A percentile compares a stretch with the other conserved stretches of the same genome.
Evolutionary conservation across 768 basidiomycete genomes (phyloP).

Genomic region (Tylopilus plumbeoviolaceoides): DNA sequence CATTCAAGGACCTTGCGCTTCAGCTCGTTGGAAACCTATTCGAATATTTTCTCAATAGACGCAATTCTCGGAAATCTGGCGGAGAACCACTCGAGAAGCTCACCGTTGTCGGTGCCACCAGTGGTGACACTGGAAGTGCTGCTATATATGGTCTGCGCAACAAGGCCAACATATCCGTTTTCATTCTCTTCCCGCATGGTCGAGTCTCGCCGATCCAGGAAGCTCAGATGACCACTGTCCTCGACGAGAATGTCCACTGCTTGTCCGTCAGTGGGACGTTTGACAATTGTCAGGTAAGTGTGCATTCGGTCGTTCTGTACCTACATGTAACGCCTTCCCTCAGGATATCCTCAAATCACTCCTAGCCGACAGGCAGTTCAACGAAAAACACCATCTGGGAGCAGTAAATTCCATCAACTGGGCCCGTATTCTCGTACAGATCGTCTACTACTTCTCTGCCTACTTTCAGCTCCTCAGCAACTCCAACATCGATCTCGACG

Average conservation of each 20-base stretch:
- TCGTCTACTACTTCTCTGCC: constrained; percentile 96
- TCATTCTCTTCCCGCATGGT: constrained; percentile 97
- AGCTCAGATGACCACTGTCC: constrained; percentile 98
- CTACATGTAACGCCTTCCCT: neutral
- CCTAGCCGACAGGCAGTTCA: constrained; percentile 84
- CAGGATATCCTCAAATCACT: constrained; percentile 93
- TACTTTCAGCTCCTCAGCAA: constrained; percentile 75
- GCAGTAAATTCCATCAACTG: constrained; percentile 99
- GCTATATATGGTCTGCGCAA: constrained; percentile 96
- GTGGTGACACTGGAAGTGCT: constrained; percentile 97
- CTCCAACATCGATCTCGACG: constrained; percentile 34
- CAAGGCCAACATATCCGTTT: constrained; percentile 93
- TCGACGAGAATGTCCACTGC: constrained; percentile 91
- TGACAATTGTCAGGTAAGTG: constrained; percentile 90
- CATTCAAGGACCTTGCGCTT: constrained; percentile 98
- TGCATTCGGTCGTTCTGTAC: neutral
- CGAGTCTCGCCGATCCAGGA: constrained; percentile 97
- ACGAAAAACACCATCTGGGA: constrained; percentile 81
- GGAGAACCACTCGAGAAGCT: constrained; percentile 61
- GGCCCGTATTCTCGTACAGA: constrained; percentile 98
- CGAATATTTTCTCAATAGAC: constrained; percentile 84
- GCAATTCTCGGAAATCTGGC: constrained; percentile 62
- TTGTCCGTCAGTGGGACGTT: constrained; percentile 92
- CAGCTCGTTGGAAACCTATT: constrained; percentile 96
- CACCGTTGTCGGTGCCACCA: constrained; percentile 95